Evolutionary conservation across 108 stramenopile species (phyloP).

Genomic region (Cylindrotheca closterium): DNA sequence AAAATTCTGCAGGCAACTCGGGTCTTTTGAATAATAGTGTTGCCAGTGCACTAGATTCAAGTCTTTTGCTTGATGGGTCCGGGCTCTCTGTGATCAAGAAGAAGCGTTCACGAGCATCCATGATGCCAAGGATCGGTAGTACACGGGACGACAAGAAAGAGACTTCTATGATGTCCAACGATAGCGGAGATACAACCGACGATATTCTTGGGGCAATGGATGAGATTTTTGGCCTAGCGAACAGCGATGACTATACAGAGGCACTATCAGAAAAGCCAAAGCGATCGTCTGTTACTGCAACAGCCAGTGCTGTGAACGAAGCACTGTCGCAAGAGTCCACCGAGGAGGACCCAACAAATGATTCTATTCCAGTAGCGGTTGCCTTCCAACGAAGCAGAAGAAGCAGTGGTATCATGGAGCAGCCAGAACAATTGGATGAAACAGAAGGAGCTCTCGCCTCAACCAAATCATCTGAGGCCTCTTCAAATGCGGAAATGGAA

Average conservation of each 20-base stretch:
- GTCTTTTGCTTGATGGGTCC: conserved; percentile 5
- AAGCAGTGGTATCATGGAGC: not conserved
- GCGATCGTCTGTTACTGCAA: not conserved
- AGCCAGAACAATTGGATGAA: not conserved
- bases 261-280: not conserved
- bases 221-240: not conserved
- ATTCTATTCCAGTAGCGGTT: no score
- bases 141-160: not conserved
- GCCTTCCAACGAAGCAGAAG: not conserved
- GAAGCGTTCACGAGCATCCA: not conserved
- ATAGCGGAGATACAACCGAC: not conserved
- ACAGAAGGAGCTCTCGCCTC: no score
- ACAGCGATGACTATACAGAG: no score
- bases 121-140: conserved; percentile 9
- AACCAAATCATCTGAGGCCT: no score
- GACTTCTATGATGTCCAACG: not conserved
- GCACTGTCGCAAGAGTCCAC: not conserved
- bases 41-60: conserved; percentile 23
- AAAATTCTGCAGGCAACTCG: conserved; percentile 15
- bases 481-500: no score
- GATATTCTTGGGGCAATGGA: conserved; percentile 7
- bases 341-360: not conserved
- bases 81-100: not conserved
- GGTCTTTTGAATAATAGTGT: conserved; percentile 16
- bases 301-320: not conserved